phyloP scores from a whole-genome alignment of 2,329 filamentous ascomycete species.

The Plectosphaerella cucumerina region DNA sequence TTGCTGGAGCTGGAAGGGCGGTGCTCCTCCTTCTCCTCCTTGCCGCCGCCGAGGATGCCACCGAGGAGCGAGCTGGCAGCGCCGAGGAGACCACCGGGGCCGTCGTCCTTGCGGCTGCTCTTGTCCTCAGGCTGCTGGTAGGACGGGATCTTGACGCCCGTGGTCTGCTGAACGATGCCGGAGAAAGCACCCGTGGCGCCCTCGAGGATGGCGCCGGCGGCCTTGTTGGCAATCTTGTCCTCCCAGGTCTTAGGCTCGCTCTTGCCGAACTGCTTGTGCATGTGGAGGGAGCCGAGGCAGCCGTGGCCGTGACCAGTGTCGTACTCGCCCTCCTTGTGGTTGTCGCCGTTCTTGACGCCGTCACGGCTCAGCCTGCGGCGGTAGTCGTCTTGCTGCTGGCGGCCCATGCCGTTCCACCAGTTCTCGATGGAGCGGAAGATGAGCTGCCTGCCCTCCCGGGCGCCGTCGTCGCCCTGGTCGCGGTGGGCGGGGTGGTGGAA shows the following conservation, averaged over 20 bases:
- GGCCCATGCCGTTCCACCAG: conserved; percentile 73
- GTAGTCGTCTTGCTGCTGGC: conserved; percentile 60
- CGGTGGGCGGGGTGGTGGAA: conserved; percentile 86
- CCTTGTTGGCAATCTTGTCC: conserved; percentile 52
- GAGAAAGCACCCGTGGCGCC: conserved; percentile 52
- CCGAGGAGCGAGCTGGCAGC: conserved; percentile 65
- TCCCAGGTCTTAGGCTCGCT: conserved; percentile 43
- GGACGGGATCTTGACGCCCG: conserved; percentile 34
- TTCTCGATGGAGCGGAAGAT: conserved; percentile 79
- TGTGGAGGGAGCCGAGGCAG: conserved; percentile 71
- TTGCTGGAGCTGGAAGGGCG: conserved; percentile 51
- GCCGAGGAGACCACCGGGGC: conserved; percentile 66
- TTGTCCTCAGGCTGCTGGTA: conserved; percentile 22
- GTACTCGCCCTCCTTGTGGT: conserved; percentile 81
- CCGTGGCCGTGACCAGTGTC: conserved; percentile 85
- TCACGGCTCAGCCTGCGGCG: conserved; percentile 71
- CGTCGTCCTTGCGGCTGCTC: conserved; percentile 34
- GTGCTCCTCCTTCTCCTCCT: conserved; percentile 50
- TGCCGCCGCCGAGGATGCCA: conserved; percentile 50
- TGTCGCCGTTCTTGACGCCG: conserved; percentile 72
- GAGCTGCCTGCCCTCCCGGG: conserved; percentile 63
- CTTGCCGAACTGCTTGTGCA: conserved; percentile 61
- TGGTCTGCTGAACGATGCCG: conserved; percentile 39
- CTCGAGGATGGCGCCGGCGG: conserved; percentile 52
- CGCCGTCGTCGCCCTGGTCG: conserved; percentile 64